Evolutionary conservation across 169 alveolate genomes (phyloP).

Genomic region (Plasmodium vivax): DNA sequence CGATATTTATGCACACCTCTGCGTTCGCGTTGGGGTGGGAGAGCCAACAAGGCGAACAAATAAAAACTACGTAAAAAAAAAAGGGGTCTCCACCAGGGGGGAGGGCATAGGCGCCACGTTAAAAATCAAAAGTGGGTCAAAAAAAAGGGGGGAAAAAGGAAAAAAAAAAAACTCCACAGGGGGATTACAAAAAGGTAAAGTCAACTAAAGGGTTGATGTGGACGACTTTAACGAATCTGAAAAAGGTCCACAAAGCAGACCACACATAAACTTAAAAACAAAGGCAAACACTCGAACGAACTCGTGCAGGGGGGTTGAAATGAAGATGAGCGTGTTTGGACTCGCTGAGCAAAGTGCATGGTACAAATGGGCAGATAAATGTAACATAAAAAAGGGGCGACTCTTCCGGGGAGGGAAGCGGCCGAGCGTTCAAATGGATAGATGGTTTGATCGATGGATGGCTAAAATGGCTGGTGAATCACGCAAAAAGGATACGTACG

Average conservation of each 20-base stretch:
- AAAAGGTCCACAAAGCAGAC: background rate
- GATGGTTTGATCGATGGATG: background rate
- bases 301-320: background rate
- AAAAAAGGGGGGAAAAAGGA: background rate
- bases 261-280: background rate
- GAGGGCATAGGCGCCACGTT: background rate
- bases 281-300: background rate
- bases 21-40: background rate
- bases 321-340: background rate
- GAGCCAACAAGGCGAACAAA: background rate
- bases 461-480: background rate
- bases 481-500: background rate
- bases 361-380: conserved; percentile 2
- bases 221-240: background rate
- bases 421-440: background rate
- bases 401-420: background rate
- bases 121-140: background rate
- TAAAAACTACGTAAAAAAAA: conserved; percentile 3
- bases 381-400: background rate
- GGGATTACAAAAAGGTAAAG: background rate
- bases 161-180: background rate
- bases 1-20: background rate
- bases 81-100: background rate
- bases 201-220: background rate
- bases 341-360: background rate